Base-by-base conservation (phyloP, 495 filamentous ascomycete genomes). In the Hyaloscypha variabilis region DNA sequence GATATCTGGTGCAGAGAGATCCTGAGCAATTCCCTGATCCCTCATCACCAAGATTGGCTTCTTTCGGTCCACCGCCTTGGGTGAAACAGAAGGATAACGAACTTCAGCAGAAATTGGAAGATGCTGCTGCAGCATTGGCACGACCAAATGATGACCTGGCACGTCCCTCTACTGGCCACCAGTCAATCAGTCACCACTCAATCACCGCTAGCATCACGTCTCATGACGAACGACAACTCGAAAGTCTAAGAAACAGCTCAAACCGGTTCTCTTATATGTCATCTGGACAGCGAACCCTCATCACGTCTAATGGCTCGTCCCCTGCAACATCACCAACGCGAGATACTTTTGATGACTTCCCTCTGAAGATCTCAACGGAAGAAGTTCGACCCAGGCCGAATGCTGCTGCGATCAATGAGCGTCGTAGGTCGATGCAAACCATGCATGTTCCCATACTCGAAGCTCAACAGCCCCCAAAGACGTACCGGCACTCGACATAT, bases 201-300 rank as follows among this genome's bases (percentile, higher is more conserved):
- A 78, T 77, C n/a, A 73, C 77, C 3, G 73, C 67, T 39, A 84
- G 82, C 64, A 69, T 81, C 31, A 72, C 78, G 34, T 85, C 81
- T 6, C 77, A 79, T 51, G 83, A 84, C 46, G 81, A 77, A 19
- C 75, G 73, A 55, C 81, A 84, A 36, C 73, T 84, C 6, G 80
- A 86, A 29, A 77, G 72, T 57, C 69, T 84, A 31, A 77, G 82
- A 57, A 77, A 84, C 64, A 73, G 39, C 59, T 74, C 83, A 0
- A 80, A 88, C 65, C 84, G 86, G 26, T 81, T 90, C 36, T 88
- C 89, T 8, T 88, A 81, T 50, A 72, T 86, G 24, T 85, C 83
- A 31, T 85, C 88, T 1, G 85, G 87, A 28, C 83, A 87, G 53
- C 79, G 82, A 30, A 87, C 84, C 0, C 73, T 81, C 14, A 64